These are phyloP conservation scores for Priceomyces castillae DNA, from an alignment of 805 yeast genomes.

Conservation along the genomic window DNA sequence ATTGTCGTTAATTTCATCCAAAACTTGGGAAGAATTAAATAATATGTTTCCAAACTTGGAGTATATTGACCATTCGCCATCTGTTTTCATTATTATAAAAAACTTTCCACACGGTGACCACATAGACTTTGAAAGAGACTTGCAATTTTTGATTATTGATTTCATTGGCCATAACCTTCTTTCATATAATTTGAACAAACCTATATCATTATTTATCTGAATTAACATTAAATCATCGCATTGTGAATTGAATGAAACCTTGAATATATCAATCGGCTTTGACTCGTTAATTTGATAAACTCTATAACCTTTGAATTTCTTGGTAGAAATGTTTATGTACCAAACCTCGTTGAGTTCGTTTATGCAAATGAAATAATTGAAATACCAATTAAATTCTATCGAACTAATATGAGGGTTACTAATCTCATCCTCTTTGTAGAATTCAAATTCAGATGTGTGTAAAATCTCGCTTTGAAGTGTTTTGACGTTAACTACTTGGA, in stretches of 20 bases:
- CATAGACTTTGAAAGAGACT: slow-evolving; percentile 5
- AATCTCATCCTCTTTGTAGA: slow-evolving; percentile 20
- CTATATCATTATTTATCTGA: slow-evolving; percentile 7
- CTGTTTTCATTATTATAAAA: slow-evolving; percentile 19
- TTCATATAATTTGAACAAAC: slow-evolving; percentile 10
- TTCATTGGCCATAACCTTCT: slow-evolving; percentile 4
- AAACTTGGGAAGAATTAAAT: slow-evolving; percentile 24
- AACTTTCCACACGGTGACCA: slow-evolving; percentile 41
- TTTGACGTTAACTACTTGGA: slow-evolving; percentile 36
- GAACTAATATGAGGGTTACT: slow-evolving; percentile 13
- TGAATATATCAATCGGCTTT: background rate
- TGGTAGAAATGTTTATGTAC: slow-evolving; percentile 14
- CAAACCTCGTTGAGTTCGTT: slow-evolving; percentile 26
- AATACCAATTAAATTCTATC: slow-evolving; percentile 23
- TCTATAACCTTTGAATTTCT: slow-evolving; percentile 13
- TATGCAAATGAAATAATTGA: slow-evolving; percentile 28
- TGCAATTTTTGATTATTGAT: slow-evolving; percentile 8
- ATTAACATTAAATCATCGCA: slow-evolving; percentile 17
- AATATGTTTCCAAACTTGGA: slow-evolving; percentile 34
- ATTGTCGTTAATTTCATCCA: slow-evolving; percentile 19
- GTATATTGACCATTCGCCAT: slow-evolving; percentile 28
- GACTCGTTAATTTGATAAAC: slow-evolving; percentile 6
- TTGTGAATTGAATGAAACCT: slow-evolving; percentile 23
- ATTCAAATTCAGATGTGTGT: slow-evolving; percentile 23
- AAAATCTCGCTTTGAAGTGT: slow-evolving; percentile 28